phyloP scores from a whole-genome alignment of 805 yeast species.

The Lipomyces sp. region DNA sequence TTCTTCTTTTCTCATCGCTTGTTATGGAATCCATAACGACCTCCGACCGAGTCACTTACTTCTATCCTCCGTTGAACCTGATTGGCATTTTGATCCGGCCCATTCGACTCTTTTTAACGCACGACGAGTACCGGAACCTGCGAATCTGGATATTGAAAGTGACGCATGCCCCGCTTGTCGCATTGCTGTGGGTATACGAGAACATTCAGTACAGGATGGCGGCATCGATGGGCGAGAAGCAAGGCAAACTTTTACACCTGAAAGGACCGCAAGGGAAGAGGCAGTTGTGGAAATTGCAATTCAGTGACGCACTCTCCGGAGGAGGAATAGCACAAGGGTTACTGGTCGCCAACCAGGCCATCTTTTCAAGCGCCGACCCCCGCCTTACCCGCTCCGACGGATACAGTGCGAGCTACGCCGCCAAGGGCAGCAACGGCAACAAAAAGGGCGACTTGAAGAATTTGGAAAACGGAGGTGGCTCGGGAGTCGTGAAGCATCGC shows the following conservation, averaged over 20 bases:
- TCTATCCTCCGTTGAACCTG: constrained; percentile 37
- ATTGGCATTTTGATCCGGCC: constrained; percentile 35
- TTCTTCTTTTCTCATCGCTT: constrained; percentile 34
- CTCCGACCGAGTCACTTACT: constrained; percentile 36
- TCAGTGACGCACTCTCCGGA: constrained; percentile 6
- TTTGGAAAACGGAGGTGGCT: background rate
- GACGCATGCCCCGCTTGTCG: constrained; percentile 36
- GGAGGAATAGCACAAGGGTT: constrained; percentile 17
- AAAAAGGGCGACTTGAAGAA: too few relatives aligned
- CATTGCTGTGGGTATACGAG: constrained; percentile 32
- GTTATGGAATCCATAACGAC: constrained; percentile 37
- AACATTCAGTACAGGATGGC: constrained; percentile 7
- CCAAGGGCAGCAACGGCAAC: background rate
- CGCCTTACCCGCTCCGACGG: constrained; percentile 14
- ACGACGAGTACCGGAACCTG: constrained; percentile 31
- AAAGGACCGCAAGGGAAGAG: constrained; percentile 7
- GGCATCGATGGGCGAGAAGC: constrained; percentile 1
- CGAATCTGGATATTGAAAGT: constrained; percentile 33
- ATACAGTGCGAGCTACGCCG: background rate
- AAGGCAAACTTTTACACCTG: constrained; percentile 10
- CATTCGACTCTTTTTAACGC: constrained; percentile 30
- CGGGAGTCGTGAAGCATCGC: constrained; percentile 15
- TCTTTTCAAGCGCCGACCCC: background rate
- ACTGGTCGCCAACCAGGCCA: constrained; percentile 15
- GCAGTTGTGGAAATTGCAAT: constrained; percentile 12